Evolutionary conservation across 768 basidiomycete species (phyloP), one percentile per base, ranked within the genome.

Genomic region (Calocybe indica): DNA sequence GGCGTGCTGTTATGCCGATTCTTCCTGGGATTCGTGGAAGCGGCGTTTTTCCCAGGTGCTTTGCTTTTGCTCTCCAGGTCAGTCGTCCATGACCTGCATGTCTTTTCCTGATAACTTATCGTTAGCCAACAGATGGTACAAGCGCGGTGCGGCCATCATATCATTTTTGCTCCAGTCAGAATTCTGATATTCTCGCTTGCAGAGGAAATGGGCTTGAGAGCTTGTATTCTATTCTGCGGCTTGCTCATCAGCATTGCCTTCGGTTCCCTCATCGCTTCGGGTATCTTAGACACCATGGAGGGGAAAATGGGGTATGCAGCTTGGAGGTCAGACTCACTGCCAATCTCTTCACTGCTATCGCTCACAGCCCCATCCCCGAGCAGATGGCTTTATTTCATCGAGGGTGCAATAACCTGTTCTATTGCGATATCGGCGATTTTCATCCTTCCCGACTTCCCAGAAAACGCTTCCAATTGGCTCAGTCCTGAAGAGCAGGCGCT

Each of bases 171-270:
- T 30, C n/a, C n/a, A 2, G 12, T 6, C 15, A 12, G 10, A 22
- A 22, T 22, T 22, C 30, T 31, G 22, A 22, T 33, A 43, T 11
- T 31, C 36, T 39, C 22, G 33, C 28, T 22, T 22, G 22, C 15
- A 56, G 55, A 49, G 44, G 56, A 58, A 43, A 64, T 85, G 45
- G 83, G 80, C 15, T 58, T 76, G 37, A 64, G 72, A 10, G 68
- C 65, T 9, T 68, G 69, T 40, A 63, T 74, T 36, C 60, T 78
- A 15, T 75, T 69, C 54, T 73, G 72, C 52, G 75, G 78, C 15
- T 72, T 72, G 44, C 62, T 79, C 15, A 68, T 76, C 44, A 71
- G 69, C 31, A 78, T 78, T 60, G 79, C 78, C 2, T 80, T 79
- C 51, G 77, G 78, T 1, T 65, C 74, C 0, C 60, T 79, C 43